Evolutionary conservation across 1,284 basidiomycete species (phyloP).

Genomic region (Papiliotrema fonsecae): DNA sequence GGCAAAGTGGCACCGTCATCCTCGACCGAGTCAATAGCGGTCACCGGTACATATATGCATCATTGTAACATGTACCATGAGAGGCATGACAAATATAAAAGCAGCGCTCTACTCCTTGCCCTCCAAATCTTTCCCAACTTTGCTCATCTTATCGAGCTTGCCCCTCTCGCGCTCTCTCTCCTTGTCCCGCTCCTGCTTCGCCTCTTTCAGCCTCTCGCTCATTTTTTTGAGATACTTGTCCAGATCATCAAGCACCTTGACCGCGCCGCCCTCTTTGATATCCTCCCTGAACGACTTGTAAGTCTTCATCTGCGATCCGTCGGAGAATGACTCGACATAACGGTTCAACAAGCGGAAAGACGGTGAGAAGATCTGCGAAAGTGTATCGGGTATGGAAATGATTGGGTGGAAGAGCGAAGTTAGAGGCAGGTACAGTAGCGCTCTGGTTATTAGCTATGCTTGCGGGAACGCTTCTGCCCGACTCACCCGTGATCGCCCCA

Average conservation of each 20-base stretch:
- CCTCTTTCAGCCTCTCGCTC: constrained; percentile 19
- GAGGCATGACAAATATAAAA: too few relatives aligned
- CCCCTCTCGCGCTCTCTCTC: constrained; percentile 14
- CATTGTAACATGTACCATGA: too few relatives aligned
- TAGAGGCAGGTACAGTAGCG: constrained; percentile 35
- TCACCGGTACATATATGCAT: too few relatives aligned
- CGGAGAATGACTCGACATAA: constrained; percentile 25
- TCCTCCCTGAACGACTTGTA: constrained; percentile 17
- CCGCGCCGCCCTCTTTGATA: constrained; percentile 19
- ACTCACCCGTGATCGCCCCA: constrained; percentile 44
- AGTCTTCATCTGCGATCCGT: constrained; percentile 28
- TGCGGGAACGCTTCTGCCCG: neutral
- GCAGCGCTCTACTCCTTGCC: too few relatives aligned
- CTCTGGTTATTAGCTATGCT: constrained; percentile 10
- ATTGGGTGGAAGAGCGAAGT: constrained; percentile 33
- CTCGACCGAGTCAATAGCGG: too few relatives aligned
- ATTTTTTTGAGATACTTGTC: constrained; percentile 13
- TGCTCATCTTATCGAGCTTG: constrained; percentile 32
- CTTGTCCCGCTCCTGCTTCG: constrained; percentile 18
- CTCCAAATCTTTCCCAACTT: constrained; percentile 92
- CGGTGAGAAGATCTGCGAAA: constrained; percentile 23
- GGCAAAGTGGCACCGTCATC: too few relatives aligned
- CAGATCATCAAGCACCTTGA: constrained; percentile 24
- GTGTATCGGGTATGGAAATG: constrained; percentile 17
- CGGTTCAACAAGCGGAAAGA: constrained; percentile 20